phyloP scores from a whole-genome alignment of 1,284 basidiomycete genomes.

The Tranzscheliella williamsii region DNA sequence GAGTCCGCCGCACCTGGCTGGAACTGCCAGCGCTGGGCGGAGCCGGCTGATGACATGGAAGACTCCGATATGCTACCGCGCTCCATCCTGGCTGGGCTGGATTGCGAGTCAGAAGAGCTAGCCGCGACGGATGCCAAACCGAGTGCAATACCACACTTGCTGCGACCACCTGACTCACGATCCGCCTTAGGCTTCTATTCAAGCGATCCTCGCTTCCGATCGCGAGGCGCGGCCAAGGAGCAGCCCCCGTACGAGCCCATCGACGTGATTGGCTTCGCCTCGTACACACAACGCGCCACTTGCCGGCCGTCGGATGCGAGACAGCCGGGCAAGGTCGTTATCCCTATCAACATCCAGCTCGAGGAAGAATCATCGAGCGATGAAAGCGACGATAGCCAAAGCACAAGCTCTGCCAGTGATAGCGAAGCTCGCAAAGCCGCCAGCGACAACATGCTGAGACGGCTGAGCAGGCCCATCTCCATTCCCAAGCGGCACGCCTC shows the following conservation, averaged over 20 bases:
- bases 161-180: neutral
- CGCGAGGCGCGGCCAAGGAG: no score
- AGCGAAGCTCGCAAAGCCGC: constrained; percentile 21
- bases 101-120: no score
- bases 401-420: constrained; percentile 9
- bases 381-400: constrained; percentile 16
- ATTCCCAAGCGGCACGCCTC: constrained; percentile 13
- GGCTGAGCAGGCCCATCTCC: constrained; percentile 3
- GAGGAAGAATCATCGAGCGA: constrained; percentile 29
- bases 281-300: constrained; percentile 2
- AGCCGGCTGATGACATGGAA: no score
- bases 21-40: no score
- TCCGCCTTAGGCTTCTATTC: no score
- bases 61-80: no score
- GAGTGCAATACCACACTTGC: no score
- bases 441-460: constrained; percentile 18
- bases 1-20: no score
- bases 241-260: constrained; percentile 1
- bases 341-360: constrained; percentile 13
- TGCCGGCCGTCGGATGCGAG: neutral
- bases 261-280: constrained; percentile 17
- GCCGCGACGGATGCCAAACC: no score
- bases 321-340: constrained; percentile 7
- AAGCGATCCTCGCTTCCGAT: no score
- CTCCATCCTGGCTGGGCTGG: no score